These are phyloP conservation scores for Fusarium denticulatum DNA, from an alignment of 2,329 filamentous ascomycete genomes.

Conservation along the genomic window DNA sequence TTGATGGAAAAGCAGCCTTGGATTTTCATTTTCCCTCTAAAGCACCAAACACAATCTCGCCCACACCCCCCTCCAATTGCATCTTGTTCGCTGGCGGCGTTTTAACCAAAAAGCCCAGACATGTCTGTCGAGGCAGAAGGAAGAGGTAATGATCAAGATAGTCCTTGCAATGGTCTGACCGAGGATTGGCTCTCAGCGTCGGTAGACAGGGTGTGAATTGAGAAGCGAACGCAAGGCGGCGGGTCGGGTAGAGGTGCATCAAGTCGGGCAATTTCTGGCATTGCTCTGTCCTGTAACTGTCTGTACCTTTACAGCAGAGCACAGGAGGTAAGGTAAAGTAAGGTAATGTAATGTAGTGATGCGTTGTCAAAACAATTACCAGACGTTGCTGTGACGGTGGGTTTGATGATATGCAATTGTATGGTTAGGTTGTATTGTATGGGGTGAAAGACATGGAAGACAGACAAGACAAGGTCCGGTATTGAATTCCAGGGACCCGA, in stretches of 20 bases:
- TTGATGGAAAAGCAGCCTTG: constrained; percentile 49
- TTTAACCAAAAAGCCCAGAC: constrained; percentile 23
- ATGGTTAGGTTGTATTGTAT: constrained; percentile 7
- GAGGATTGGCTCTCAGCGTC: constrained; percentile 30
- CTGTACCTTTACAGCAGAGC: constrained; percentile 25
- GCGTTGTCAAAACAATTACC: constrained; percentile 60
- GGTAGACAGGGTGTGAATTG: constrained; percentile 31
- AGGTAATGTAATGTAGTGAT: constrained; percentile 56
- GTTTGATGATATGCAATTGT: constrained; percentile 35
- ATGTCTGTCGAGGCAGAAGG: constrained; percentile 10
- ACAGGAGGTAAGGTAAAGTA: constrained; percentile 38
- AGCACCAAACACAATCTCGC: constrained; percentile 29
- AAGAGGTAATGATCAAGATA: constrained; percentile 26
- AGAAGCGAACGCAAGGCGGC: constrained; percentile 39
- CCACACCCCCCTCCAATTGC: constrained; percentile 39
- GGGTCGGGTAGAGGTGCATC: constrained; percentile 47
- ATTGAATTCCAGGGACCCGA: constrained; percentile 31
- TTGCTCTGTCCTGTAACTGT: constrained; percentile 17
- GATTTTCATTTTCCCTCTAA: constrained; percentile 43
- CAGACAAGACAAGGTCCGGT: constrained; percentile 20
- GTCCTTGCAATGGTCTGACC: constrained; percentile 25
- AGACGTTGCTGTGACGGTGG: constrained; percentile 46
- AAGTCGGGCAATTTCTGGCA: constrained; percentile 42
- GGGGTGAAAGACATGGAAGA: not conserved
- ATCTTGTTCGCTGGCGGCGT: constrained; percentile 34